A percentile compares a stretch with the other conserved stretches of the same genome.
Conservation (phyloP, 1,284 basidiomycete species). For the Irpex lacteus region DNA sequence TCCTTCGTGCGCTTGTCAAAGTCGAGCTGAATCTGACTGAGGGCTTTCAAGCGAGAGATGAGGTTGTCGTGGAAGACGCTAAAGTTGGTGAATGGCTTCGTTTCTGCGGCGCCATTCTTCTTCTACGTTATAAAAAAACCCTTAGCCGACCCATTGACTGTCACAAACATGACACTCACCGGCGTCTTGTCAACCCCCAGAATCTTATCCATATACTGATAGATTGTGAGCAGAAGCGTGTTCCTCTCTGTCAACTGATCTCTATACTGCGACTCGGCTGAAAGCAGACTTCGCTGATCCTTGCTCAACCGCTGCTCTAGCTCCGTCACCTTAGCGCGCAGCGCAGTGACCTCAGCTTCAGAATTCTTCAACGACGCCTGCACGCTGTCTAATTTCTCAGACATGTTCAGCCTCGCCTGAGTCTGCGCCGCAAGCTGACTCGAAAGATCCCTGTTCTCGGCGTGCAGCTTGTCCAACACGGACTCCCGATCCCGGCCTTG, state of each 20-base stretch:
- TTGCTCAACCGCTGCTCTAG: conserved; percentile 82
- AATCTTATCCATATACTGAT: conserved; percentile 94
- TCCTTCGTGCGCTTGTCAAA: conserved; percentile 89
- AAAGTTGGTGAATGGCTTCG: conserved; percentile 93
- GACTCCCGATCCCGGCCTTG: conserved; percentile 67
- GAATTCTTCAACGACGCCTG: conserved; percentile 59
- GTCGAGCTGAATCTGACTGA: conserved; percentile 80
- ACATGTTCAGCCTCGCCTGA: conserved; percentile 78
- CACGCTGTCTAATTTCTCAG: conserved; percentile 81
- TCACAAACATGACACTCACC: conserved; percentile 45
- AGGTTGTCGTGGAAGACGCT: conserved; percentile 93
- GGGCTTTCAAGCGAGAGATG: conserved; percentile 80
- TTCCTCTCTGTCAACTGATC: conserved; percentile 93
- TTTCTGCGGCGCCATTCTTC: conserved; percentile 71
- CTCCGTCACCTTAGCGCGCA: conserved; percentile 64
- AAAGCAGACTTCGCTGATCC: conserved; percentile 74
- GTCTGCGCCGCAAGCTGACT: conserved; percentile 78
- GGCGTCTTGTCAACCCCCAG: conserved; percentile 83
- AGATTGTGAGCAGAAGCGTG: conserved; percentile 87
- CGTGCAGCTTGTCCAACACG: conserved; percentile 68
- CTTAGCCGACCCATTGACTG: not conserved
- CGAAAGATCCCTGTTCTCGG: conserved; percentile 77
- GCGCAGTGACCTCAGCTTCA: conserved; percentile 59
- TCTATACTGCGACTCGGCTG: conserved; percentile 78
- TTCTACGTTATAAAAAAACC: conserved; percentile 42